phyloP scores from a whole-genome alignment of 768 basidiomycete genomes.

The Boletus rufocinnamomeus region DNA sequence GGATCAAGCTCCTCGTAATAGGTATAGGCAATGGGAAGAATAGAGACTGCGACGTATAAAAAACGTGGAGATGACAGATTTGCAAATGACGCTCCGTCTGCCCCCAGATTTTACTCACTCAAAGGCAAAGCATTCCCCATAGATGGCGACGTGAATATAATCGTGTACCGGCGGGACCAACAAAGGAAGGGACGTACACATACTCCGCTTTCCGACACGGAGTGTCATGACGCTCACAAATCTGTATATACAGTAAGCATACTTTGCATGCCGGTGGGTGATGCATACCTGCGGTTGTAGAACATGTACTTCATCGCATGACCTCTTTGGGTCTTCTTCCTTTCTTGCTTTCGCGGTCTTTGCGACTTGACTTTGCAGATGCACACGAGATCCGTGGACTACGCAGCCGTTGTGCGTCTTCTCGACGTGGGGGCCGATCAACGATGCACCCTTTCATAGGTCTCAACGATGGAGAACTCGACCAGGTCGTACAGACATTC shows the following conservation, averaged over 20 bases:
- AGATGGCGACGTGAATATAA: constrained; percentile 13
- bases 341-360: constrained; percentile 72
- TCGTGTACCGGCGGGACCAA: neutral
- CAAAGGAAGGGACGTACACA: constrained; percentile 69
- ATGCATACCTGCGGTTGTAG: constrained; percentile 39
- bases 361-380: constrained; percentile 90
- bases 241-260: constrained; percentile 39
- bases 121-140: constrained; percentile 20
- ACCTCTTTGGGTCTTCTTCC: constrained; percentile 62
- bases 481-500: no score
- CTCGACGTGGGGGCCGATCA: no score
- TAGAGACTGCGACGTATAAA: no score
- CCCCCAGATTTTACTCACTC: constrained; percentile 12
- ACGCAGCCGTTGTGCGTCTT: neutral
- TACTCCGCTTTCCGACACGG: constrained; percentile 91
- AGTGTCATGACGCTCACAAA: constrained; percentile 91
- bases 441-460: no score
- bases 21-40: no score
- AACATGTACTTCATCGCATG: constrained; percentile 96
- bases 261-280: no score
- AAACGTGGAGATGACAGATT: no score
- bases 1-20: no score
- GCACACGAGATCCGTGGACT: constrained; percentile 99
- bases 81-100: constrained; percentile 9
- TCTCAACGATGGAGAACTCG: no score